Conservation (phyloP, 2,329 filamentous ascomycete genomes). For the Fusarium pseudocircinatum region DNA sequence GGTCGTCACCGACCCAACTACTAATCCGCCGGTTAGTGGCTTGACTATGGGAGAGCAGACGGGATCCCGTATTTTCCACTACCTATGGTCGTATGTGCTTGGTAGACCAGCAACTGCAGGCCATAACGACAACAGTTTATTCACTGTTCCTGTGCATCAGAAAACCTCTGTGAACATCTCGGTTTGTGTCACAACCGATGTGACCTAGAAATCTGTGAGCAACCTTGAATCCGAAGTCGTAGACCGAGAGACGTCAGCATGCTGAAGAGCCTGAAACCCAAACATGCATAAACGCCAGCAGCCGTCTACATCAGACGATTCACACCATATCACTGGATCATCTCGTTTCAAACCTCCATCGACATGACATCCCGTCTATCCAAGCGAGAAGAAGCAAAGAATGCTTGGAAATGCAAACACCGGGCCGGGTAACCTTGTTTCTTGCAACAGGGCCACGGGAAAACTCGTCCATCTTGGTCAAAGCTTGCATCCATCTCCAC, state of each 20-base stretch:
- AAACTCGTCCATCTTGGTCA: slow-evolving; percentile 6
- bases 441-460: slow-evolving; percentile 8
- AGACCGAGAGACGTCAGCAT: neutral
- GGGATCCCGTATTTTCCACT: slow-evolving; percentile 29
- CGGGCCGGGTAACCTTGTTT: slow-evolving; percentile 6
- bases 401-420: neutral
- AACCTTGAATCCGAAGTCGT: neutral
- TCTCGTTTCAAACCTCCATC: neutral
- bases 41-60: slow-evolving; percentile 30
- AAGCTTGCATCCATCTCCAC: neutral
- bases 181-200: neutral
- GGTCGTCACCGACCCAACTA: slow-evolving; percentile 31
- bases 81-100: slow-evolving; percentile 26
- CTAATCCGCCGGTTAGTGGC: slow-evolving; percentile 26
- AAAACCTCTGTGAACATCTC: neutral
- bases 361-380: neutral
- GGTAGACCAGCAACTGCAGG: rapidly evolving
- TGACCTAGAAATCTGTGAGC: neutral
- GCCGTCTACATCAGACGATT: neutral
- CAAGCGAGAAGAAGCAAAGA: neutral
- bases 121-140: rapidly evolving
- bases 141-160: no score
- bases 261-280: neutral
- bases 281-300: neutral
- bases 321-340: neutral